A percentile compares a stretch with the other conserved stretches of the same genome.
phyloP scores from a whole-genome alignment of 2,329 filamentous ascomycete genomes.

The Aureobasidium sp. region DNA sequence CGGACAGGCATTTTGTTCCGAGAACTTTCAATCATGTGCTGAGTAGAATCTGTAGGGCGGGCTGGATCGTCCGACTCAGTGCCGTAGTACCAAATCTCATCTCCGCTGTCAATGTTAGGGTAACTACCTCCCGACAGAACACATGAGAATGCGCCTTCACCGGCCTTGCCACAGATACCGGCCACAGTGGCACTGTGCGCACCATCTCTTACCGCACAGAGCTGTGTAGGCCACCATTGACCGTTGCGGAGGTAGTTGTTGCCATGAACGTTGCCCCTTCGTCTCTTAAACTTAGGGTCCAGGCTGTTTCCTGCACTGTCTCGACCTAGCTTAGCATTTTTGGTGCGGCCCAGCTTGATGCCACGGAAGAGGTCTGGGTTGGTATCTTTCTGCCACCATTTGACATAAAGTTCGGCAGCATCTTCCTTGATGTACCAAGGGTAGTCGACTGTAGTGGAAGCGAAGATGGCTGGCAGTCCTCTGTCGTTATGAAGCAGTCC shows the following conservation, averaged over 20 bases:
- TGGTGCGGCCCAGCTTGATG: slow-evolving; percentile 23
- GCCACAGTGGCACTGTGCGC: slow-evolving; percentile 43
- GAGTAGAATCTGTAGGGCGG: slow-evolving; percentile 31
- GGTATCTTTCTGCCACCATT: slow-evolving; percentile 36
- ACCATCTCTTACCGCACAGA: slow-evolving; percentile 43
- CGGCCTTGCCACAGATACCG: slow-evolving; percentile 41
- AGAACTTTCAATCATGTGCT: slow-evolving; percentile 34
- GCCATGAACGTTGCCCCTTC: slow-evolving; percentile 28
- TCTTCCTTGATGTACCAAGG: slow-evolving; percentile 42
- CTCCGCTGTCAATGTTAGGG: slow-evolving; percentile 42
- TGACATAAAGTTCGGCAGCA: slow-evolving; percentile 36
- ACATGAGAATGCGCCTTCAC: slow-evolving; percentile 47
- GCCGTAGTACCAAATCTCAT: slow-evolving; percentile 44
- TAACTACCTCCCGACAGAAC: slow-evolving; percentile 43
- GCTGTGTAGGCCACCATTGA: slow-evolving; percentile 48
- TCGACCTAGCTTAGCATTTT: slow-evolving; percentile 8
- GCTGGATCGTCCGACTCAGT: slow-evolving; percentile 32
- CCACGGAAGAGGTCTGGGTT: slow-evolving; percentile 39
- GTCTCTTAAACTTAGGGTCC: slow-evolving; percentile 18
- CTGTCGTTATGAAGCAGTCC: slow-evolving; percentile 26
- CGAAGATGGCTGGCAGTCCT: slow-evolving; percentile 36
- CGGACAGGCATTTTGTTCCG: slow-evolving; percentile 34
- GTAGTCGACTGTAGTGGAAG: slow-evolving; percentile 21
- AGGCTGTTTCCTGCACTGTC: slow-evolving; percentile 17
- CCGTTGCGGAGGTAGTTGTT: slow-evolving; percentile 35